Conservation (phyloP, 441 rosid genomes). For the Biscutella laevigata region DNA sequence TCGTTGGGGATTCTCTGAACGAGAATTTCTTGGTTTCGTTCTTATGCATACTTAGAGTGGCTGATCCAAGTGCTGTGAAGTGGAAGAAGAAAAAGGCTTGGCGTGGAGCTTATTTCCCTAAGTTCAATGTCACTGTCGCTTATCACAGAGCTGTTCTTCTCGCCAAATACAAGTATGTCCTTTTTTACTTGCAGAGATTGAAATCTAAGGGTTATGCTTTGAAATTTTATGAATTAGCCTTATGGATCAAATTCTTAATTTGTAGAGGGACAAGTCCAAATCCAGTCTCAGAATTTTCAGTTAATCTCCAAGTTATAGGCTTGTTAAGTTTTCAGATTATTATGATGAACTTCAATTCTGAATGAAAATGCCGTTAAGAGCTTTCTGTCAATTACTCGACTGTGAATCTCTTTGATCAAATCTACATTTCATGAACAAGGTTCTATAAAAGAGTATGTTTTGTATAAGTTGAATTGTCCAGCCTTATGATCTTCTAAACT, state of each 20-base stretch:
- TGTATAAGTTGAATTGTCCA: slow-evolving; percentile 17
- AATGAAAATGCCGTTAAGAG: not conserved
- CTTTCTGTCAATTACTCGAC: not conserved
- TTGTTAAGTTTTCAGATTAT: not conserved
- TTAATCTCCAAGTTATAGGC: not conserved
- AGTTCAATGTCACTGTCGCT: slow-evolving; percentile 69
- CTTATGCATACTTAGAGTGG: slow-evolving; percentile 67
- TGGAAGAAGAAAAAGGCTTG: slow-evolving; percentile 94
- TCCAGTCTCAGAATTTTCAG: not conserved
- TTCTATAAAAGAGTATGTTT: not conserved
- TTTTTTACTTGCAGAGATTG: not conserved
- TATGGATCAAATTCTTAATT: not conserved
- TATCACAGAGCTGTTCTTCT: slow-evolving; percentile 90
- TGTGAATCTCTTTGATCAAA: not conserved
- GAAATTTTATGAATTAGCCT: not conserved
- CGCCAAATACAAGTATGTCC: slow-evolving; percentile 37
- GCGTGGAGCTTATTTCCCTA: slow-evolving; percentile 88
- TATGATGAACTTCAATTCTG: not conserved
- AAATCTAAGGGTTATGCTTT: not conserved
- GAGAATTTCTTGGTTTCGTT: slow-evolving; percentile 80
- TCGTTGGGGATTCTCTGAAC: slow-evolving; percentile 87
- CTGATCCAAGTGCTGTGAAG: slow-evolving; percentile 56
- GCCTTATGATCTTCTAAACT: slow-evolving; percentile 41
- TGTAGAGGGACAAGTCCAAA: not conserved
- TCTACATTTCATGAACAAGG: not conserved